These are phyloP conservation scores for Thamnidium elegans DNA, from an alignment of 192 early-diverging fungal genomes.

Conservation along the genomic window DNA sequence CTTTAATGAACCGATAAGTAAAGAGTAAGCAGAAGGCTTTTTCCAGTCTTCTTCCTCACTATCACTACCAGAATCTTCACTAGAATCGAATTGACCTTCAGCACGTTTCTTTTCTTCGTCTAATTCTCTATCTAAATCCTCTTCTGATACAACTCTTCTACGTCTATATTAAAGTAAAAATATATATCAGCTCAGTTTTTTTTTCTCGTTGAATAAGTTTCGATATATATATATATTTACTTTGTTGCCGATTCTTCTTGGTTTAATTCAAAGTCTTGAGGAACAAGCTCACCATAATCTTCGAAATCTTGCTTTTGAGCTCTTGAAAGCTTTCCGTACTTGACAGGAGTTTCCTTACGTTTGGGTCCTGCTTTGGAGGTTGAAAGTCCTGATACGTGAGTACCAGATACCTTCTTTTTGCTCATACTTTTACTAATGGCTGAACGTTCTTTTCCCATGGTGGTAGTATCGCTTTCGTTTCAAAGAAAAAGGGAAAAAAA, in stretches of 20 bases:
- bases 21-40: conserved; percentile 56
- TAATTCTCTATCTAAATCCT: conserved; percentile 47
- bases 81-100: conserved; percentile 37
- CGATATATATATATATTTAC: neutral
- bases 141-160: conserved; percentile 47
- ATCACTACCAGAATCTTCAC: conserved; percentile 25
- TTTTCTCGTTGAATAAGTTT: neutral
- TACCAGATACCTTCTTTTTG: conserved; percentile 14
- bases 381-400: conserved; percentile 33
- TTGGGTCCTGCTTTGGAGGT: conserved; percentile 24
- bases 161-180: conserved; percentile 27
- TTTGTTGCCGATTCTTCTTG: conserved; percentile 14
- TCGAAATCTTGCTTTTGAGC: conserved; percentile 55
- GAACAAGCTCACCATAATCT: conserved; percentile 70
- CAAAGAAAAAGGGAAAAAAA: no score
- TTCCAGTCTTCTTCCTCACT: conserved; percentile 46
- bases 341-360: conserved; percentile 36
- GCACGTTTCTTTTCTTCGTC: conserved; percentile 30
- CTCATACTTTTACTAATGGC: conserved; percentile 28
- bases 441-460: conserved; percentile 20
- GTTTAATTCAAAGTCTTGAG: conserved; percentile 42
- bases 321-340: conserved; percentile 46
- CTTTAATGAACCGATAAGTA: conserved; percentile 54
- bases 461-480: no score
- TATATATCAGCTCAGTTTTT: neutral